Conservation (phyloP, 23 red algal genomes). For the Gracilaria caudata region DNA sequence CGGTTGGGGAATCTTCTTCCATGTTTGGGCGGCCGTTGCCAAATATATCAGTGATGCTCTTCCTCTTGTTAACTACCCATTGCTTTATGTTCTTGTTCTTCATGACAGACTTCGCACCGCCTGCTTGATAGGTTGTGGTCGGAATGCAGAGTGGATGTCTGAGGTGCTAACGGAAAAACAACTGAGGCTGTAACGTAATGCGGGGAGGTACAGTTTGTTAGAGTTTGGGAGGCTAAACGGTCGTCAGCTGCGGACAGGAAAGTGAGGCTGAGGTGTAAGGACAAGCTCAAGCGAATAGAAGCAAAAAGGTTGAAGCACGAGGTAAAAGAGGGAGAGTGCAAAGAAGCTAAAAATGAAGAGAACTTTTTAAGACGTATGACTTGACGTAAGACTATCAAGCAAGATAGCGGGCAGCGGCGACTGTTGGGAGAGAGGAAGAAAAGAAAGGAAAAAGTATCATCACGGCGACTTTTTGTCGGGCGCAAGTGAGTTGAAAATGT, state of each 20-base stretch:
- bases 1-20: background rate
- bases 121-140: background rate
- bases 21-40: constrained; percentile 22
- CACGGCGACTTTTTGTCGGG: background rate
- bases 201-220: background rate
- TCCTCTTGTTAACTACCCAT: constrained; percentile 63
- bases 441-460: background rate
- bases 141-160: background rate
- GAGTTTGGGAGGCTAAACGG: constrained; percentile 1
- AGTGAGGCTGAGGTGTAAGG: background rate
- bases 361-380: background rate
- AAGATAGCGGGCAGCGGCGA: background rate
- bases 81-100: constrained; percentile 72
- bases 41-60: constrained; percentile 43
- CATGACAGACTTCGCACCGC: background rate
- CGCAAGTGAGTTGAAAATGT: constrained; percentile 7
- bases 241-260: background rate
- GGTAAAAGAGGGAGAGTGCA: background rate
- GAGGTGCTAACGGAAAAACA: background rate
- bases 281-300: background rate
- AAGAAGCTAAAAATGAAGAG: background rate
- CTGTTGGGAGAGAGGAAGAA: constrained; percentile 2
- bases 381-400: background rate
- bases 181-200: background rate
- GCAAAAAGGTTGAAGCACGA: background rate